A percentile compares a stretch with the other conserved stretches of the same genome.
phyloP scores from a whole-genome alignment of 139 green algal species.

The Coccomyxa sp. region DNA sequence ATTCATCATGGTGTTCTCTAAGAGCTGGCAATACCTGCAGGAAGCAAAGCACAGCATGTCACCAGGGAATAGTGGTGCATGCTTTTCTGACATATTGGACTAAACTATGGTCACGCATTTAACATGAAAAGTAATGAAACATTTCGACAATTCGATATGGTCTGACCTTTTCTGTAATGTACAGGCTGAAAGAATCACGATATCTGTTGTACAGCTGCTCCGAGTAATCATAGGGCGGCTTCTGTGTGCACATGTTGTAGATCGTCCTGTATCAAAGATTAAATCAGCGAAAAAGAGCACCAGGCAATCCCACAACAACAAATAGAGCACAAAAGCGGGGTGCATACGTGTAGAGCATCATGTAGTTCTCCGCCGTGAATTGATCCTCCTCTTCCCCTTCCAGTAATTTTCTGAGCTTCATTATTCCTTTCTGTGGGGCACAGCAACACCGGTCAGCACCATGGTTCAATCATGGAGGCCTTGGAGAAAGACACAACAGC shows the following conservation, averaged over 20 bases:
- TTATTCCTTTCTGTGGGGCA: conserved; percentile 76
- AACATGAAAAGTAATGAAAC: too few relatives aligned
- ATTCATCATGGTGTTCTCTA: conserved; percentile 76
- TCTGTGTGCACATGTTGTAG: conserved; percentile 99
- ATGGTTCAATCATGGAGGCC: neutral
- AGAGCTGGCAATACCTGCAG: conserved; percentile 79
- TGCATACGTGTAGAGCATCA: conserved; percentile 92
- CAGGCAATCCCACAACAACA: neutral
- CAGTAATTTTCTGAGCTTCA: conserved; percentile 90
- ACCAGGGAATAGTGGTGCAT: neutral
- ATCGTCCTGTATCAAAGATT: conserved; percentile 65
- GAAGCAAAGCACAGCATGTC: neutral
- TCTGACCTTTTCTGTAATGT: conserved; percentile 78
- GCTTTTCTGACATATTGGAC: too few relatives aligned
- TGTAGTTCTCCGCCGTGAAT: conserved; percentile 96
- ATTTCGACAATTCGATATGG: neutral
- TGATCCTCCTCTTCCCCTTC: conserved; percentile 74
- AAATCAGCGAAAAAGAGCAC: neutral
- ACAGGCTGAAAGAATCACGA: conserved; percentile 83
- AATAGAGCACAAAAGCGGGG: neutral
- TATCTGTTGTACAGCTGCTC: conserved; percentile 95
- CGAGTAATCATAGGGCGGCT: conserved; percentile 96
- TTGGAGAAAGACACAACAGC: neutral
- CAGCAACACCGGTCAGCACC: neutral
- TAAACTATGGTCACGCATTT: too few relatives aligned